phyloP scores from a whole-genome alignment of 805 yeast species.

The Cyberlindnera suaveolens region DNA sequence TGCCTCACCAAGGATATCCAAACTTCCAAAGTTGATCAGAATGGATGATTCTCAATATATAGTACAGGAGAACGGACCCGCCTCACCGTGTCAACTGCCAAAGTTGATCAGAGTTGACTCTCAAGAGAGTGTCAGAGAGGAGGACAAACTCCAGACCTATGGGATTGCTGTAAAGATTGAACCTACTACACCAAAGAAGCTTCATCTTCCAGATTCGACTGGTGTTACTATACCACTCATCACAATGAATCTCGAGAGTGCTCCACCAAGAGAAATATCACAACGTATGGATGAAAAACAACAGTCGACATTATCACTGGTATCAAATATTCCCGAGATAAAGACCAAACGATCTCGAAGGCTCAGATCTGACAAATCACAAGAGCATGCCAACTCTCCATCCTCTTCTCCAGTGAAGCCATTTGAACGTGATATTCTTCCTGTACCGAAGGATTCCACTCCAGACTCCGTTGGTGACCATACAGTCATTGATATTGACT shows the following conservation, averaged over 20 bases:
- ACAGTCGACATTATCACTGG: no score
- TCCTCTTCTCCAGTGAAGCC: conserved; percentile 14
- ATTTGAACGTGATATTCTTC: no score
- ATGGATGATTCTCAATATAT: not conserved
- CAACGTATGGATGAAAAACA: no score
- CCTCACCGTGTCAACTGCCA: not conserved
- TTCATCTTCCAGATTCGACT: no score
- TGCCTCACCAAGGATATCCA: not conserved
- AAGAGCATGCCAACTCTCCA: not conserved
- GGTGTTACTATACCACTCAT: not conserved
- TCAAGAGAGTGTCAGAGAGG: not conserved
- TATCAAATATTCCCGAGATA: no score
- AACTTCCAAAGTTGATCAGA: conserved; percentile 11
- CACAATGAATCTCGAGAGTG: not conserved
- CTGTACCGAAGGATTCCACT: no score
- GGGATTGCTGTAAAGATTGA: not conserved
- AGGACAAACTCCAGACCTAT: not conserved
- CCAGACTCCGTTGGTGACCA: not conserved
- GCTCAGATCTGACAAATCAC: not conserved
- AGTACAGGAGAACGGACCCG: no score
- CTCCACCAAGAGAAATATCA: not conserved
- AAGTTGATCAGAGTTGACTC: not conserved
- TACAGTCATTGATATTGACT: not conserved
- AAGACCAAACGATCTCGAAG: no score
- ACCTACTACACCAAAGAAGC: not conserved